Percentiles rank a stretch among this genome's conserved stretches.
Evolutionary conservation across 179 eudicot species (phyloP).

Genomic region (Sideroxylon spinosum): DNA sequence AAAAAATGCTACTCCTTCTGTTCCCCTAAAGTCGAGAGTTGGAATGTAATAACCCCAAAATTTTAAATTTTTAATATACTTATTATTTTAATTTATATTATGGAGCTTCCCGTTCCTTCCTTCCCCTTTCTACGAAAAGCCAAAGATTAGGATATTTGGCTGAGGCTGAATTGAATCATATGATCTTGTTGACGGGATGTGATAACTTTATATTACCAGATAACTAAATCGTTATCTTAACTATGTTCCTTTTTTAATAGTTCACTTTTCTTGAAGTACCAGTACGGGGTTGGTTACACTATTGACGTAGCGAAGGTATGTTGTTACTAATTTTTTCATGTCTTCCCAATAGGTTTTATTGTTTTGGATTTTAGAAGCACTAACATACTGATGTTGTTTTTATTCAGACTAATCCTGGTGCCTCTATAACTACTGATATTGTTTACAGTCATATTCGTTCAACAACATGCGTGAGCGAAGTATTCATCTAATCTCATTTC

Average conservation of each 20-base stretch:
- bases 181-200: background rate
- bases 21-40: too few species aligned
- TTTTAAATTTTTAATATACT: too few species aligned
- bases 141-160: too few species aligned
- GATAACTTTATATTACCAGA: background rate
- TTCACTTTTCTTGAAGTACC: slow-evolving; percentile 93
- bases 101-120: too few species aligned
- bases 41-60: too few species aligned
- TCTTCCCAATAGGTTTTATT: slow-evolving; percentile 1
- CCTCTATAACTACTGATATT: slow-evolving; percentile 80
- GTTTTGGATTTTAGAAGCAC: slow-evolving; percentile 10
- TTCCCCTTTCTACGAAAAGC: too few species aligned
- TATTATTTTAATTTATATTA: too few species aligned
- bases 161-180: too few species aligned
- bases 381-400: slow-evolving; percentile 15
- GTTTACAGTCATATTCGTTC: slow-evolving; percentile 85
- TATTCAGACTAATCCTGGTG: slow-evolving; percentile 68
- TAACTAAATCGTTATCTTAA: slow-evolving; percentile 16
- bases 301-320: slow-evolving; percentile 90
- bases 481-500: slow-evolving; percentile 29
- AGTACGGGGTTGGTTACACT: slow-evolving; percentile 98
- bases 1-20: too few species aligned
- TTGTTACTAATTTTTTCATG: background rate
- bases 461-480: slow-evolving; percentile 87
- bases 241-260: slow-evolving; percentile 32